Evolutionary conservation across 2,329 filamentous ascomycete genomes (phyloP), one percentile per base, ranked within the genome.

Genomic region (Epichloe typhina): DNA sequence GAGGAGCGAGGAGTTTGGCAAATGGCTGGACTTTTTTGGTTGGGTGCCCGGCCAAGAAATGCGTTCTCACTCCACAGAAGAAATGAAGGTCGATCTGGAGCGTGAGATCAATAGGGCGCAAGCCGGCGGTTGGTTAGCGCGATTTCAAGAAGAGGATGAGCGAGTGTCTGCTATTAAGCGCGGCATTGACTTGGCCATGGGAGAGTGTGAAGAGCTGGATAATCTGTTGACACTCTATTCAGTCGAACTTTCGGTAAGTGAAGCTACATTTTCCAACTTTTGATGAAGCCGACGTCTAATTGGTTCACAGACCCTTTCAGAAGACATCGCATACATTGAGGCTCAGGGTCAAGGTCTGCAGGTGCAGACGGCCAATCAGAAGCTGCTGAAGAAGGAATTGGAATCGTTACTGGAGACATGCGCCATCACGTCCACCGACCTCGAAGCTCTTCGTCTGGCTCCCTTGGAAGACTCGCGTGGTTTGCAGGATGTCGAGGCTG

Each of bases 281-380:
- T 17, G 15, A 19, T 31, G 35, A 38, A 46, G 19, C 43, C 19
- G 11, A 15, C 9, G 7, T 19, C 35, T 50, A 17, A 52, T 58
- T 60, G 53, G 63, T 6, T 2, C 31, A 23, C 61, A 94, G 85
- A 97, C 90, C 46, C 75, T 98, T 33, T 89, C 90, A 51, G 91
- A 97, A 47, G 93, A 98, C 60, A 94, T 98, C 59, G 84, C 89
- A 3, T 97, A 94, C 64, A 97, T 98, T 56, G 93, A 98, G 70
- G 89, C 93, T 2, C 93, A 98, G 67, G 90, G 88, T 6, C 91
- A 98, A 69, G 93, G 93, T 72, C 72, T 98, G 45, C 93, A 98
- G 62, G 91, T 98, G 6, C 93, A 97, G 67, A 91, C 91, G 19
- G 88, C 93, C 40, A 98, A 98, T 60, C 93, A 98, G 65, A 95